Conservation (phyloP, 768 basidiomycete genomes). For the Xerocomellus intermedius region DNA sequence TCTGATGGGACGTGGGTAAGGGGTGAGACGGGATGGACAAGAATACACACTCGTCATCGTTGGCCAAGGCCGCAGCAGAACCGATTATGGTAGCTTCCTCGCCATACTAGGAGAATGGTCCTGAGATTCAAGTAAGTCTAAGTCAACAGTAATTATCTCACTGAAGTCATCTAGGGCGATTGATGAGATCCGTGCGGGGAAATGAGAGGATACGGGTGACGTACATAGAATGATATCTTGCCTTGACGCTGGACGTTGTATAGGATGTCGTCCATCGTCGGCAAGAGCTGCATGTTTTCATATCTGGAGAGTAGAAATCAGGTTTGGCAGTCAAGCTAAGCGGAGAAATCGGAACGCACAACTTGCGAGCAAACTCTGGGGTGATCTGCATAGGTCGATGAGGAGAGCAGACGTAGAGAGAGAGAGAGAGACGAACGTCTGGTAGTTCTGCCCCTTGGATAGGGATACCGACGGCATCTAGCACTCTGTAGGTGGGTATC, state of each 20-base stretch:
- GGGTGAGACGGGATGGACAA: neutral
- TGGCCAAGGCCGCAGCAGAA: conserved; percentile 79
- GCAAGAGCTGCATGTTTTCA: conserved; percentile 76
- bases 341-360: conserved; percentile 39
- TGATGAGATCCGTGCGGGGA: conserved; percentile 5
- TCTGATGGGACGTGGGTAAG: conserved; percentile 37
- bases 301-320: conserved; percentile 43
- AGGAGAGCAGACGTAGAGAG: neutral
- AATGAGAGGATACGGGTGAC: conserved; percentile 25
- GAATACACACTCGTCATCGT: conserved; percentile 76
- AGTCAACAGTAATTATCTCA: conserved; percentile 40
- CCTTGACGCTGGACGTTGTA: conserved; percentile 94
- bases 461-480: conserved; percentile 76
- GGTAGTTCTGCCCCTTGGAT: conserved; percentile 74
- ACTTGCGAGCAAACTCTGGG: conserved; percentile 58
- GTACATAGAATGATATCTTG: conserved; percentile 86
- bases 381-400: conserved; percentile 52
- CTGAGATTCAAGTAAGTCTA: conserved; percentile 4
- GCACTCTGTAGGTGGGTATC: conserved; percentile 84
- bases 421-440: conserved; percentile 50
- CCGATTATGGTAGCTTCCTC: conserved; percentile 92
- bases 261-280: conserved; percentile 82
- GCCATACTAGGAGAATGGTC: conserved; percentile 54
- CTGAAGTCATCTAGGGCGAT: conserved; percentile 69
- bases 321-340: neutral